Conservation (phyloP, 306 rosid species). For the Ammopiptanthus mongolicus region DNA sequence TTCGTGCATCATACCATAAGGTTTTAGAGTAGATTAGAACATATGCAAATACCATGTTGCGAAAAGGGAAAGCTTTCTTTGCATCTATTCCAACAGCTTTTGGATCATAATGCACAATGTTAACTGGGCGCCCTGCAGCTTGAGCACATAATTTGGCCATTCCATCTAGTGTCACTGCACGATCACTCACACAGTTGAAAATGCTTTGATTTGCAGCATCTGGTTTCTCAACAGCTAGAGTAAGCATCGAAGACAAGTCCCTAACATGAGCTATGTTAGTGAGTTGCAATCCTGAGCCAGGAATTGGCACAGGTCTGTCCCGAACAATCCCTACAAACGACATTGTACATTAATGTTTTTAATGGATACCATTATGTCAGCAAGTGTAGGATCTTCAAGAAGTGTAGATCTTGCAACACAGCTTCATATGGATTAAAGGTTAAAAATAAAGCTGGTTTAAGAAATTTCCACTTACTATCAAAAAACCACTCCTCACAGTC, state of each 20-base stretch:
- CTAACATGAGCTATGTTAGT: conserved; percentile 77
- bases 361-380: background rate
- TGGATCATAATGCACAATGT: conserved; percentile 82
- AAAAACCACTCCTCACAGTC: conserved; percentile 98
- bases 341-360: background rate
- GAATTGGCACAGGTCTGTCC: conserved; percentile 83
- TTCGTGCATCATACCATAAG: background rate
- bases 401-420: background rate
- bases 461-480: conserved; percentile 51
- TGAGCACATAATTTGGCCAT: conserved; percentile 86
- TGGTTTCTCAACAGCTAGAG: conserved; percentile 79
- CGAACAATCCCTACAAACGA: conserved; percentile 70
- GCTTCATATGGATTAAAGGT: background rate
- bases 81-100: conserved; percentile 79
- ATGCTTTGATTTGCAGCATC: conserved; percentile 58
- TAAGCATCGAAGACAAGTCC: conserved; percentile 83
- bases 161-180: conserved; percentile 88
- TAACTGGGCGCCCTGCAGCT: conserved; percentile 77
- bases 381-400: background rate
- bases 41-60: conserved; percentile 49
- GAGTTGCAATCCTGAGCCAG: conserved; percentile 87
- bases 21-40: background rate
- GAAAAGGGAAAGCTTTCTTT: conserved; percentile 94
- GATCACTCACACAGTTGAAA: conserved; percentile 78
- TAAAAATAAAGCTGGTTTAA: background rate